Conservation (phyloP, 495 filamentous ascomycete species). For the Endocarpon pusillum region DNA sequence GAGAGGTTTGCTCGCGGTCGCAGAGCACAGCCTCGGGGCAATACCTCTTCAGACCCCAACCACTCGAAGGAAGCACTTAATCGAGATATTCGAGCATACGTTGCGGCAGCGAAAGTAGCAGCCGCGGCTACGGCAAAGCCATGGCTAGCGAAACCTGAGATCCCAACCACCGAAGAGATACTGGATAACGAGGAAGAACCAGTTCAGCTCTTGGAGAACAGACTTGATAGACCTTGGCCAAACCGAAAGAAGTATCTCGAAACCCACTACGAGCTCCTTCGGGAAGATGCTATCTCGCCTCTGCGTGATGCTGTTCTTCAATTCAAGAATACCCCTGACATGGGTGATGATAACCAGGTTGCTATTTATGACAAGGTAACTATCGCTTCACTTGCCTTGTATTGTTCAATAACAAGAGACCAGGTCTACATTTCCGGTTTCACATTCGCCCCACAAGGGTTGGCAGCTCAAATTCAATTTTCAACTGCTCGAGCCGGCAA, state of each 20-base stretch:
- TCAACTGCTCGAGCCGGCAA: constrained; percentile 48
- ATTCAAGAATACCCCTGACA: constrained; percentile 23
- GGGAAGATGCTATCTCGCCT: constrained; percentile 43
- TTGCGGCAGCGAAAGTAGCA: constrained; percentile 6
- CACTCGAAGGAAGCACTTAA: neutral
- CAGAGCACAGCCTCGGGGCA: neutral
- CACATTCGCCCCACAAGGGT: constrained; percentile 41
- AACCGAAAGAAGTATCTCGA: constrained; percentile 38
- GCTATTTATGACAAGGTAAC: constrained; percentile 61
- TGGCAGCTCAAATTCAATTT: constrained; percentile 53
- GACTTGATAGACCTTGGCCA: constrained; percentile 24
- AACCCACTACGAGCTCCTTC: constrained; percentile 47
- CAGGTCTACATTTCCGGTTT: constrained; percentile 52
- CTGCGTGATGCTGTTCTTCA: constrained; percentile 40
- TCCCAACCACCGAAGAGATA: constrained; percentile 29
- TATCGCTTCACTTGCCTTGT: constrained; percentile 3
- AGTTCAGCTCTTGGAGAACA: constrained; percentile 21
- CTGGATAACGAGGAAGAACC: constrained; percentile 14
- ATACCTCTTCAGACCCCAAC: neutral
- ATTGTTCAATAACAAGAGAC: constrained; percentile 2
- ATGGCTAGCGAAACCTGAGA: constrained; percentile 27
- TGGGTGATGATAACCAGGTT: constrained; percentile 35
- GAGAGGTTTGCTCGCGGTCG: neutral
- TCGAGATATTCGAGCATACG: constrained; percentile 21
- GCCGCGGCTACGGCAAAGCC: constrained; percentile 7